phyloP scores from a whole-genome alignment of 2,329 filamentous ascomycete genomes.

The Acarospora socialis region DNA sequence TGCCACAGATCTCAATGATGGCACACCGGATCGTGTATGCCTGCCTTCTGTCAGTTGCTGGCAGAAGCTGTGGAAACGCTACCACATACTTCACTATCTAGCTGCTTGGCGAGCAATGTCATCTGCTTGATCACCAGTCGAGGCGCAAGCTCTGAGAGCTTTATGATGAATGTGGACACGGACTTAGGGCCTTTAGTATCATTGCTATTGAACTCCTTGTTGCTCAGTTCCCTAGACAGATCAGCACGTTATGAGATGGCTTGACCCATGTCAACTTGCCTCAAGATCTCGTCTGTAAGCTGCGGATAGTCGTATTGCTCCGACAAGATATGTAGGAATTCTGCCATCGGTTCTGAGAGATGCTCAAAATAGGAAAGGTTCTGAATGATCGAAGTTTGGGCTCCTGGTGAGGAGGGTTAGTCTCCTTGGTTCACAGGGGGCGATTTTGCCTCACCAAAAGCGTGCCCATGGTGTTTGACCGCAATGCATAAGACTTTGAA shows the following conservation, averaged over 20 bases:
- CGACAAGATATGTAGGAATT: slow-evolving; percentile 87
- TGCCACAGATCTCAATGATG: slow-evolving; percentile 92
- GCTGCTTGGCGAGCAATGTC: slow-evolving; percentile 81
- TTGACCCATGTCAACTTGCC: slow-evolving; percentile 24
- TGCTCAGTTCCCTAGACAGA: slow-evolving; percentile 63
- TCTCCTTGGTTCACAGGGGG: background rate
- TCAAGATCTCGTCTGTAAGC: slow-evolving; percentile 79
- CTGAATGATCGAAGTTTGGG: slow-evolving; percentile 95
- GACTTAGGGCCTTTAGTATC: slow-evolving; percentile 93
- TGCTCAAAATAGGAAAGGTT: slow-evolving; percentile 98
- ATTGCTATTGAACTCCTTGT: slow-evolving; percentile 95
- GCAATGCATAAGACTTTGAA: slow-evolving; percentile 96
- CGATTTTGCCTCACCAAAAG: slow-evolving; percentile 52
- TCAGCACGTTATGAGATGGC: too few species aligned
- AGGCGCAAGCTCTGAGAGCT: slow-evolving; percentile 82
- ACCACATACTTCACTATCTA: slow-evolving; percentile 68
- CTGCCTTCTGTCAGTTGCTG: slow-evolving; percentile 26
- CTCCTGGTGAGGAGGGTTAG: slow-evolving; percentile 45
- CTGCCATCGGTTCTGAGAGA: slow-evolving; percentile 96
- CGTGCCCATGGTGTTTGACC: slow-evolving; percentile 94
- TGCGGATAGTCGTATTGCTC: slow-evolving; percentile 98
- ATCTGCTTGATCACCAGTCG: slow-evolving; percentile 94
- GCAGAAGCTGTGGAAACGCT: background rate
- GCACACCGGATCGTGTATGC: slow-evolving; percentile 89
- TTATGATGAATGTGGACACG: slow-evolving; percentile 83